A percentile compares a stretch with the other conserved stretches of the same genome.
Evolutionary conservation across 192 early-diverging fungal genomes (phyloP).

Genomic region (Gamsiella multidivaricata): DNA sequence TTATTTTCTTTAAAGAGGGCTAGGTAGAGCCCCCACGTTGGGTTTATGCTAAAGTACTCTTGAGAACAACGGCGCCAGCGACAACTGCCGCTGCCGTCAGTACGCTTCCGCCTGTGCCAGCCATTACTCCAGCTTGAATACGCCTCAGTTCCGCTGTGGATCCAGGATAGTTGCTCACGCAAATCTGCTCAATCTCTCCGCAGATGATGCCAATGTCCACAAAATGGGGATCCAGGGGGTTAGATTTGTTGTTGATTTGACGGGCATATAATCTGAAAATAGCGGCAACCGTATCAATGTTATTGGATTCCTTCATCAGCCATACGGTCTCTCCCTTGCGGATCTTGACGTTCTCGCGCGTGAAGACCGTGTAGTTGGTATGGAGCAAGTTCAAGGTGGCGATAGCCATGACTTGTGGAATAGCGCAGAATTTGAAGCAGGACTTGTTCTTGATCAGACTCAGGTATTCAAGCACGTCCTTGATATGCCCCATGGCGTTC

Average conservation of each 20-base stretch:
- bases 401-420: conserved; percentile 99
- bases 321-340: conserved; percentile 86
- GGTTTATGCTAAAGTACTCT: conserved; percentile 30
- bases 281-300: conserved; percentile 67
- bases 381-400: conserved; percentile 88
- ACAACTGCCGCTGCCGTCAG: conserved; percentile 30
- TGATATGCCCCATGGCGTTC: conserved; percentile 87
- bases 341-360: conserved; percentile 87
- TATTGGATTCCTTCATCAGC: conserved; percentile 69
- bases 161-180: conserved; percentile 29
- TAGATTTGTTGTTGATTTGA: conserved; percentile 71
- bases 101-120: conserved; percentile 26
- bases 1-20: too few relatives aligned
- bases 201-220: conserved; percentile 65
- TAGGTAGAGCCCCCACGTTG: too few relatives aligned
- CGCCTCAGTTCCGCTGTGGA: conserved; percentile 39
- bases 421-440: conserved; percentile 95
- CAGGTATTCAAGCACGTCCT: conserved; percentile 90
- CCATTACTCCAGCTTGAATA: conserved; percentile 46
- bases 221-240: conserved; percentile 71
- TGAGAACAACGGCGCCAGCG: conserved; percentile 42
- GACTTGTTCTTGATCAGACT: conserved; percentile 77
- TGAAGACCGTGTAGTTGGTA: conserved; percentile 85
- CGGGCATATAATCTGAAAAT: conserved; percentile 75
- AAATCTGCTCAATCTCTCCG: conserved; percentile 56